Percentiles rank a stretch among this genome's conserved stretches.
These are phyloP conservation scores for Rhynchosporium secalis DNA, from an alignment of 2,329 filamentous ascomycete genomes.

Conservation along the genomic window DNA sequence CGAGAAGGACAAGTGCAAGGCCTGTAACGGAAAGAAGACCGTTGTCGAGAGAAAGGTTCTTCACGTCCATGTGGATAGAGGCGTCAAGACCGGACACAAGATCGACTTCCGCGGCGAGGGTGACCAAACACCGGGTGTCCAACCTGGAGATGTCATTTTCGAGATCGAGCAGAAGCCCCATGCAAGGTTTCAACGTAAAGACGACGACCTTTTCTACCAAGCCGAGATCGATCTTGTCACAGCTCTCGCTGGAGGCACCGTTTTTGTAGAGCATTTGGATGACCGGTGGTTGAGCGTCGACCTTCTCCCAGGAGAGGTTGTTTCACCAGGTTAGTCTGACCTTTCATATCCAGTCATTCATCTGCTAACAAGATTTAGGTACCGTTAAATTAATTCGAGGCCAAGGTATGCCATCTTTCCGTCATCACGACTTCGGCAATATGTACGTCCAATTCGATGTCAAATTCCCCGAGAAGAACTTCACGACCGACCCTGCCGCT, in stretches of 20 bases:
- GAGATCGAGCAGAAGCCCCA: constrained; percentile 99
- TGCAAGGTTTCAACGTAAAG: constrained; percentile 88
- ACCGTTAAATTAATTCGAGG: constrained; percentile 91
- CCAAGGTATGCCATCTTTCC: constrained; percentile 95
- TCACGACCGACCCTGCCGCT: constrained; percentile 64
- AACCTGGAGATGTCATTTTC: constrained; percentile 95
- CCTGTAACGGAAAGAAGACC: constrained; percentile 96
- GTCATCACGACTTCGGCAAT: constrained; percentile 94
- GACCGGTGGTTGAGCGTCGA: constrained; percentile 95
- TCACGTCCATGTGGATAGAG: constrained; percentile 95
- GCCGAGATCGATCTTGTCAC: constrained; percentile 95
- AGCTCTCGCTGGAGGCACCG: constrained; percentile 84
- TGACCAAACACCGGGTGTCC: constrained; percentile 89
- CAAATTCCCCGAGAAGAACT: constrained; percentile 87
- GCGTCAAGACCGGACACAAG: constrained; percentile 91
- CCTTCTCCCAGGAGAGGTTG: constrained; percentile 91
- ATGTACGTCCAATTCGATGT: constrained; percentile 97
- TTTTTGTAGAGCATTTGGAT: constrained; percentile 95
- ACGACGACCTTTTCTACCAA: constrained; percentile 93
- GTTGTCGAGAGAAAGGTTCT: constrained; percentile 96
- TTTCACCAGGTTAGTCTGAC: constrained; percentile 74
- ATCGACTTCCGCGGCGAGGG: constrained; percentile 97
- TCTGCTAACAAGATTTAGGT: constrained; percentile 53
- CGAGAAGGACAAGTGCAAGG: constrained; percentile 97
- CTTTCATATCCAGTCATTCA: constrained; percentile 13